Base-by-base conservation (phyloP, 2,329 filamentous ascomycete species). In the Scedosporium aurantiacum region DNA sequence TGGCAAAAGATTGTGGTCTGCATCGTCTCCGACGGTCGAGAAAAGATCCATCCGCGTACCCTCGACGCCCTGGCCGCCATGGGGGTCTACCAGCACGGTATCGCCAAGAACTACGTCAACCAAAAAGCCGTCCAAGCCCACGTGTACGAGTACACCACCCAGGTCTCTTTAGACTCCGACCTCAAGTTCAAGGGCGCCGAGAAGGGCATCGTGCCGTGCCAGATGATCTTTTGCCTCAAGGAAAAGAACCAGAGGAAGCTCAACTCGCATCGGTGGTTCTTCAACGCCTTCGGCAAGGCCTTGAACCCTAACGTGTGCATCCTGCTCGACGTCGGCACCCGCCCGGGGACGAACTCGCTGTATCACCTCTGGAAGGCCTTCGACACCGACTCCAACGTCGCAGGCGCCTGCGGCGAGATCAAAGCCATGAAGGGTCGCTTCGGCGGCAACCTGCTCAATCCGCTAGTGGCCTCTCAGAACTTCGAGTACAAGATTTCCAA, bases 401-500 rank as follows among this genome's bases (percentile, higher is more conserved):
- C 93, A 0, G 95, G 94, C 57, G 94, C 94, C 27, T 97, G 94
- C 65, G 94, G 94, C 66, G 94, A 99, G 73, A 99, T 99, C 74
- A 96, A 93, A 72, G 94, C 94, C 0, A 96, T 96, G 76, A 96
- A 97, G 73, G 94, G 94, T 6, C 90, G 87, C 66, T 86, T 83
- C 25, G 92, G 91, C 70, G 78, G 85, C 4, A 91, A 93, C 64
- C 80, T 99, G 16, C 78, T 99, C 55, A 99, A 99, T 69, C 94
- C 94, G 0, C 80, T 99, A 5, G 93, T 99, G 16, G 94, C 94
- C 0, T 96, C 91, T 55, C 94, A 99, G 69, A 99, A 99, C 72
- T 99, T 99, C 67, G 94, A 99, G 78, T 99, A 99, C 79, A 99
- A 99, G 75, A 97, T 99, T 91, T 96, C 91, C 47, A 99, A 99